Evolutionary conservation across 1,284 basidiomycete genomes (phyloP).

Genomic region (Ceraceosorus guamensis): DNA sequence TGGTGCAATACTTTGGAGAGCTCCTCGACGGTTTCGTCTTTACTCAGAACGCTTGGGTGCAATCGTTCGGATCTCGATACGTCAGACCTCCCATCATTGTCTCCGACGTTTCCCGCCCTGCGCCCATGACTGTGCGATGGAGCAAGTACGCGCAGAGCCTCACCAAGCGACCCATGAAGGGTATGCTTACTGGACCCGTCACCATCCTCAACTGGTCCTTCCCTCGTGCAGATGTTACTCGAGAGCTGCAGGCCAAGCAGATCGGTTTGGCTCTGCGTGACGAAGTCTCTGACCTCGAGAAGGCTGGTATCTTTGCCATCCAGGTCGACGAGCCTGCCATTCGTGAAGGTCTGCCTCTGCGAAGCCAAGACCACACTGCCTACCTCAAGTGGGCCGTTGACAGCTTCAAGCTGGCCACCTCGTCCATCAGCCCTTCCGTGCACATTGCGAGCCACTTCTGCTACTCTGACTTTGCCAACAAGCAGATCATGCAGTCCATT

Average conservation of each 20-base stretch:
- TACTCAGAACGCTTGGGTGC: conserved; percentile 98
- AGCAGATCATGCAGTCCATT: conserved; percentile 93
- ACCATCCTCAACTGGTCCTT: conserved; percentile 99
- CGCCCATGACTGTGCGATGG: conserved; percentile 95
- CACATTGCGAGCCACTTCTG: conserved; percentile 48
- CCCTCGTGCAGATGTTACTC: conserved; percentile 95
- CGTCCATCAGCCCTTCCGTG: conserved; percentile 42
- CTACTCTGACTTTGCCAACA: conserved; percentile 61
- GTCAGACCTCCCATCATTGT: conserved; percentile 98
- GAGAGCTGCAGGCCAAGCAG: conserved; percentile 96
- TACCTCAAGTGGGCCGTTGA: conserved; percentile 48
- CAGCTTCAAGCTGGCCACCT: conserved; percentile 46
- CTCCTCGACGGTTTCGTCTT: conserved; percentile 91
- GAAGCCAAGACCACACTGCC: conserved; percentile 41
- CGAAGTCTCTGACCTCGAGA: conserved; percentile 95
- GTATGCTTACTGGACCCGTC: conserved; percentile 75
- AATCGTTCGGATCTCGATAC: conserved; percentile 82
- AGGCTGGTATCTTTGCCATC: conserved; percentile 92
- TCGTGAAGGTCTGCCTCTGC: conserved; percentile 69
- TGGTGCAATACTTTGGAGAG: conserved; percentile 99
- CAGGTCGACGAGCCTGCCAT: conserved; percentile 99
- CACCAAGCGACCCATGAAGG: conserved; percentile 94
- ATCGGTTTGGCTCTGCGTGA: conserved; percentile 96
- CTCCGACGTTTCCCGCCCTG: conserved; percentile 89
- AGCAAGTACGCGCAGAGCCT: conserved; percentile 92